These are phyloP conservation scores for Fusarium graminum DNA, from an alignment of 2,329 filamentous ascomycete species.

Conservation along the genomic window DNA sequence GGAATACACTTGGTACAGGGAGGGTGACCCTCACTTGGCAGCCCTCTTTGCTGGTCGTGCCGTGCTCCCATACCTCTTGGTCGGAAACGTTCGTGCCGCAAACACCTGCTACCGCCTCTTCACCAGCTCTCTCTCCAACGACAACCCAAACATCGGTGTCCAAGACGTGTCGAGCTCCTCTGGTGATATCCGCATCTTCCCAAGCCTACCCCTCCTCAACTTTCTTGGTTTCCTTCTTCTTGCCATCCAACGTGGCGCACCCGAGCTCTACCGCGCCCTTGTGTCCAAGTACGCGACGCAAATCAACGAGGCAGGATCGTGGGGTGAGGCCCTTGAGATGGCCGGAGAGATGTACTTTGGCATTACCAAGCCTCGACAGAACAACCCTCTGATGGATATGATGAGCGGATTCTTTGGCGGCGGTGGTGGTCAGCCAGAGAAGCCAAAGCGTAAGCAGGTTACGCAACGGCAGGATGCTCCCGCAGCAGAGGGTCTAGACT, in stretches of 20 bases:
- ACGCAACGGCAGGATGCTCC: constrained; percentile 63
- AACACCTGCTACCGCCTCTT: constrained; percentile 82
- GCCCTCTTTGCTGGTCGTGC: constrained; percentile 87
- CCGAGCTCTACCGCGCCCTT: constrained; percentile 86
- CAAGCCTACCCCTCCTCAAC: constrained; percentile 92
- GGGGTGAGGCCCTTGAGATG: constrained; percentile 85
- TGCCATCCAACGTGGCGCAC: constrained; percentile 81
- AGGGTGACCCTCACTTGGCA: constrained; percentile 89
- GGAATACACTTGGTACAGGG: constrained; percentile 94
- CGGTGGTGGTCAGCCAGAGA: constrained; percentile 55
- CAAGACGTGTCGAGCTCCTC: constrained; percentile 83
- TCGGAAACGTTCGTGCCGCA: constrained; percentile 90
- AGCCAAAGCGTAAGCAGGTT: constrained; percentile 57
- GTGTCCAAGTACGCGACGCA: constrained; percentile 83
- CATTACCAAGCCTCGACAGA: constrained; percentile 87
- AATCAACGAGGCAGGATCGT: constrained; percentile 80
- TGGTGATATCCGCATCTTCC: constrained; percentile 85
- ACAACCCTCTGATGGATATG: constrained; percentile 96
- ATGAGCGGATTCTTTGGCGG: constrained; percentile 95
- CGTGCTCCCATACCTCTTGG: constrained; percentile 89
- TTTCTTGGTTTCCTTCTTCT: constrained; percentile 89
- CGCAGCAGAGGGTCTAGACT: constrained; percentile 71
- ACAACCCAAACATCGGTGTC: constrained; percentile 70
- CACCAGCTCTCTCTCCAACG: constrained; percentile 56
- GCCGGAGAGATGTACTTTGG: constrained; percentile 98